These are phyloP conservation scores for Dictyostelium intermedium DNA, from an alignment of 78 protist species.

Conservation along the genomic window DNA sequence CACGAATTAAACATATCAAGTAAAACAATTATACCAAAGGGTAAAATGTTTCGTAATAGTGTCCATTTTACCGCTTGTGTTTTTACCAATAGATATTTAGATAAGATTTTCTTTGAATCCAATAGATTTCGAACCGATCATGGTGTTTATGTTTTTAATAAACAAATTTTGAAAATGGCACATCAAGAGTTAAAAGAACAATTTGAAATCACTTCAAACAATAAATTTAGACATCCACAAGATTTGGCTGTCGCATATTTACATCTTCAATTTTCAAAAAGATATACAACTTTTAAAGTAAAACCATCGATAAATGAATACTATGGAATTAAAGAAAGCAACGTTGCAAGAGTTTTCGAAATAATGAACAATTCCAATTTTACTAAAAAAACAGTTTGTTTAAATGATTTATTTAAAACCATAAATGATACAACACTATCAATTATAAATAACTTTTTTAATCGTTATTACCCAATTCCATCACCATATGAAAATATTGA, in stretches of 20 bases:
- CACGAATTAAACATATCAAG: neutral
- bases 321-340: neutral
- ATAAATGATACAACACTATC: neutral
- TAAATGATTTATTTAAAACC: neutral
- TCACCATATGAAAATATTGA: neutral
- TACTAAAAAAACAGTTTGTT: neutral
- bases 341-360: neutral
- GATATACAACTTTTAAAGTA: neutral
- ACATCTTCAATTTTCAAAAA: neutral
- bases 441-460: neutral
- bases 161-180: neutral
- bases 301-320: neutral
- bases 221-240: neutral
- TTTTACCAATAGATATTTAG: neutral
- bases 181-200: neutral
- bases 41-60: neutral
- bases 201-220: neutral
- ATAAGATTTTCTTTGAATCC: neutral
- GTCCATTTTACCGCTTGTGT: neutral
- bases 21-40: neutral
- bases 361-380: neutral
- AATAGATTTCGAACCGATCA: conserved; percentile 1
- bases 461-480: neutral
- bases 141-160: conserved; percentile 32
- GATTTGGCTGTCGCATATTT: conserved; percentile 33